Base-by-base conservation (phyloP, 2,329 filamentous ascomycete species). In the Akanthomyces uredinophilus region DNA sequence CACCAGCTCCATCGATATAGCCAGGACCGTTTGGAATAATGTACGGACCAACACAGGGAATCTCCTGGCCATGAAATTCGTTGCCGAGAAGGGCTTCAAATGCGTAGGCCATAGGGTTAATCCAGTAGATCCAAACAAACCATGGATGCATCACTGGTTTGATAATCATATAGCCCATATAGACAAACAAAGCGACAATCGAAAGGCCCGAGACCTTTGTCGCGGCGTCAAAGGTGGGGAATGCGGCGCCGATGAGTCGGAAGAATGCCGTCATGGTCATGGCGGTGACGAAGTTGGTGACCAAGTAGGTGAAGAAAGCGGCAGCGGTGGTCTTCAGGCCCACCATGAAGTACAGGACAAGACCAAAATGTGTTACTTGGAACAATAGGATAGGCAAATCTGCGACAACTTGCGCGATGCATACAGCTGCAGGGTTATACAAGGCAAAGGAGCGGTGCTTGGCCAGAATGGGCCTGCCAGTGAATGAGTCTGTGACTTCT, bases 401-500 rank as follows among this genome's bases (percentile, higher is more conserved):
- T 22, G 43, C 43, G 13, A 46, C n/a, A 3, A 46, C 43, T 46
- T 46, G 43, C 5, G 20, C 46, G 24, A 50, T 91, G 76, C 92
- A 92, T 77, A 94, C n/a, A 18, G 54, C 54, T 3, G 37, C 54
- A 11, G 54, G 37, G 24, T 57, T n/a, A 11, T 43, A 43, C 13
- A 57, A 13, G 27, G 46, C 46, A 50, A 57, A 57, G 41, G 16
- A 39, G 8, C 39, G 54, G 24, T 43, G 43, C 91, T 72, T 92
- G 93, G 74, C 93, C 14, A 50, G 93, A 5, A 92, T 80, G 74
- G 0, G 84, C 77, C 0, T 87, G 87, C 1, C 91, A 91, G 64
- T 90, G 92, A 75, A 87, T 95, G 39, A 91, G 88, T 71, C 92
- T 87, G 84, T 2, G 91, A 35, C 32, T 35, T 35, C 32, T 8